These are phyloP conservation scores for Codiaeum variegatum DNA, from an alignment of 441 rosid genomes.

Conservation along the genomic window DNA sequence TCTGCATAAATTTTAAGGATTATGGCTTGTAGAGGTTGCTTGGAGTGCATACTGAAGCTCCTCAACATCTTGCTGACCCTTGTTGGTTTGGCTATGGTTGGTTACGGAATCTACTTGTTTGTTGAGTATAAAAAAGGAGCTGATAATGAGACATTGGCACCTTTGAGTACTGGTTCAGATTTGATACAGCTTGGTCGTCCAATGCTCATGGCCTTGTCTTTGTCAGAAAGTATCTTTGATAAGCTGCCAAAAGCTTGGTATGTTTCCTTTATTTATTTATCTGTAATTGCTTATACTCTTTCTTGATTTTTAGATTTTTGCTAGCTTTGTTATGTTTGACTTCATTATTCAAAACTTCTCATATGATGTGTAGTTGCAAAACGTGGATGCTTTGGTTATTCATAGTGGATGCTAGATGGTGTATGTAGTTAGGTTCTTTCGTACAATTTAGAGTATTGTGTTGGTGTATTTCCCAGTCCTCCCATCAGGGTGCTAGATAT, in stretches of 20 bases:
- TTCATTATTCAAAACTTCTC: neutral
- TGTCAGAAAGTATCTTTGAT: slow-evolving; percentile 48
- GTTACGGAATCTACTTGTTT: slow-evolving; percentile 93
- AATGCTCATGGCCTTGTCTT: slow-evolving; percentile 65
- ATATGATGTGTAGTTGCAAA: neutral
- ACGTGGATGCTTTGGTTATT: neutral
- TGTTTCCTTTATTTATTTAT: slow-evolving; percentile 13
- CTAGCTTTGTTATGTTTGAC: neutral
- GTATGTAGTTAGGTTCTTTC: neutral
- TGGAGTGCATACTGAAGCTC: slow-evolving; percentile 81
- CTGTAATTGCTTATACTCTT: neutral
- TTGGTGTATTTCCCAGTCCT: neutral
- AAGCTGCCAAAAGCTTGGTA: slow-evolving; percentile 90
- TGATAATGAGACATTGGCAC: slow-evolving; percentile 25
- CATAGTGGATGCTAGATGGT: neutral
- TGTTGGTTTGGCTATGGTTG: slow-evolving; percentile 90
- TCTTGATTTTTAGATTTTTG: neutral
- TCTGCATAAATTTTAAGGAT: neutral
- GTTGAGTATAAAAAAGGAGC: slow-evolving; percentile 61
- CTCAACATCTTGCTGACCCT: slow-evolving; percentile 75
- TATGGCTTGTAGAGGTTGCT: slow-evolving; percentile 84
- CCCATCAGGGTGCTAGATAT: neutral
- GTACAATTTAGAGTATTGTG: neutral
- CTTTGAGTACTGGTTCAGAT: slow-evolving; percentile 28
- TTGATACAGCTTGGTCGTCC: slow-evolving; percentile 78